phyloP scores from a whole-genome alignment of 2,329 filamentous ascomycete genomes.

The Fusarium dimerum region DNA sequence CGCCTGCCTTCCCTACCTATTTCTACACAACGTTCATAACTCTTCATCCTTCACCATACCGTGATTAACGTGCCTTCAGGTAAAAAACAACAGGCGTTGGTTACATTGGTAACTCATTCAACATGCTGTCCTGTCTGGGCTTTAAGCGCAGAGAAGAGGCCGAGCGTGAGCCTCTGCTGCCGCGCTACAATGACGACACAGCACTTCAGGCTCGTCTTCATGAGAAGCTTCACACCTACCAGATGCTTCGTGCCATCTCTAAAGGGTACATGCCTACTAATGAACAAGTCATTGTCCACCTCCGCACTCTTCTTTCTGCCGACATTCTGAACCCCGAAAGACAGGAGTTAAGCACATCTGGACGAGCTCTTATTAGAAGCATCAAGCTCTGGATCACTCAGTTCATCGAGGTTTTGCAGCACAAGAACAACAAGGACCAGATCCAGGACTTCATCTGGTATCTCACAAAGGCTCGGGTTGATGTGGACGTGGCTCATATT shows the following conservation, averaged over 20 bases:
- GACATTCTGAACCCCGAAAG: conserved; percentile 75
- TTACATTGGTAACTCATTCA: background rate
- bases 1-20: too few relatives aligned
- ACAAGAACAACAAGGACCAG: conserved; percentile 84
- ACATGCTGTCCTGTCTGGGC: conserved; percentile 67
- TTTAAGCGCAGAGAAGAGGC: conserved; percentile 48
- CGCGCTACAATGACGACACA: conserved; percentile 82
- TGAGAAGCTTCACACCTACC: conserved; percentile 89
- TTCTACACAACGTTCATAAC: background rate
- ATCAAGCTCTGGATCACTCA: conserved; percentile 73
- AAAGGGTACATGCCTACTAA: conserved; percentile 92
- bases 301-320: conserved; percentile 76
- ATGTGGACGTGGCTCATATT: conserved; percentile 34
- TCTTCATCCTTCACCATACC: background rate
- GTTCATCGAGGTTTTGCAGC: conserved; percentile 76
- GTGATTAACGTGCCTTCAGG: background rate
- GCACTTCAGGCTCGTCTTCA: conserved; percentile 74
- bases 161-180: conserved; percentile 78
- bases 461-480: conserved; percentile 69
- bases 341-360: conserved; percentile 72
- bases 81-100: background rate
- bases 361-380: conserved; percentile 71
- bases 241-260: conserved; percentile 81
- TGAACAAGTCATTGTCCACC: conserved; percentile 76
- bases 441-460: conserved; percentile 93